These are phyloP conservation scores for Penicillium sp. DNA, from an alignment of 2,329 filamentous ascomycete genomes.

Conservation along the genomic window DNA sequence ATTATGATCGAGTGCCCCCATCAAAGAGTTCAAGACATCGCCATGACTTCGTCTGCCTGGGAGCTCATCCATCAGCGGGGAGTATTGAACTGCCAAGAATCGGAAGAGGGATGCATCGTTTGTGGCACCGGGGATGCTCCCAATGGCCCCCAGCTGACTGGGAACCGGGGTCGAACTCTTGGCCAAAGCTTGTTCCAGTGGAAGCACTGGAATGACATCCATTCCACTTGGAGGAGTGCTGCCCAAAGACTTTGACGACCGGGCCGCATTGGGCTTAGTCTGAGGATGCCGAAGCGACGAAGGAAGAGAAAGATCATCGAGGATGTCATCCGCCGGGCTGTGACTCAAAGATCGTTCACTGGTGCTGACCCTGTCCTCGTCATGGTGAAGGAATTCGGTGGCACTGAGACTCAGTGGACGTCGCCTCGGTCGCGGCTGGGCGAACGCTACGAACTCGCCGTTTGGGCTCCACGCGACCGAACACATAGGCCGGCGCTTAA, in stretches of 20 bases:
- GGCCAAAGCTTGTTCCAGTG: conserved; percentile 49
- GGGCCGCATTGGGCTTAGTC: conserved; percentile 43
- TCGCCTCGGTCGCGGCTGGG: conserved; percentile 47
- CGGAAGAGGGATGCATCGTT: conserved; percentile 39
- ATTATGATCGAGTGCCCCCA: conserved; percentile 50
- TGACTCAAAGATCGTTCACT: conserved; percentile 47
- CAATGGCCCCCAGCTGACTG: conserved; percentile 48
- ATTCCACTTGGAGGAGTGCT: conserved; percentile 50
- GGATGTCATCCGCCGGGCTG: conserved; percentile 53
- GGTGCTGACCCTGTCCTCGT: conserved; percentile 41
- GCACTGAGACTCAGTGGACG: conserved; percentile 40
- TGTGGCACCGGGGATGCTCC: conserved; percentile 45
- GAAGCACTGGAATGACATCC: conserved; percentile 45
- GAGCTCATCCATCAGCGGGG: conserved; percentile 32
- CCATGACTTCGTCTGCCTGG: conserved; percentile 19
- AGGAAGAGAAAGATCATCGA: conserved; percentile 53
- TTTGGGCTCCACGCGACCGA: conserved; percentile 54
- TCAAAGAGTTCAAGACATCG: conserved; percentile 30
- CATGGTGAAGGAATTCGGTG: conserved; percentile 38
- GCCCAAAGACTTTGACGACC: conserved; percentile 50
- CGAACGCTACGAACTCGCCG: conserved; percentile 53
- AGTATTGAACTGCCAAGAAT: conserved; percentile 43
- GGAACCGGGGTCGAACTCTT: conserved; percentile 39
- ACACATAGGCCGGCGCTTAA: conserved; percentile 54
- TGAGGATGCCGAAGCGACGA: conserved; percentile 46